Evolutionary conservation across 1,284 basidiomycete species (phyloP).

Genomic region (Quambalaria eucalypti): DNA sequence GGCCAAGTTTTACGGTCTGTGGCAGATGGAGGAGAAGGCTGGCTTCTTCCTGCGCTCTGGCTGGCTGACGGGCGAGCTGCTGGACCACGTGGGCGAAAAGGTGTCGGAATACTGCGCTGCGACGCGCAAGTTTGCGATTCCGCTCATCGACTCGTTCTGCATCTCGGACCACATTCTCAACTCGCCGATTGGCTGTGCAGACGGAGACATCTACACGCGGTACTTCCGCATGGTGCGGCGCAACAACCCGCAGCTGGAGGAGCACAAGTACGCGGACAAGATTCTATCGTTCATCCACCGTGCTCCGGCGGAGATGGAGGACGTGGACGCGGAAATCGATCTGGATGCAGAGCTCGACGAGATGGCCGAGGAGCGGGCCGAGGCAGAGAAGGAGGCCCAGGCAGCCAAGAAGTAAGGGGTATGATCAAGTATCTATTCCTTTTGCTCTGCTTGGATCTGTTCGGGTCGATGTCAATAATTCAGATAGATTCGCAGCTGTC

Average conservation of each 20-base stretch:
- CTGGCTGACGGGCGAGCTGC: constrained; percentile 50
- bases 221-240: constrained; percentile 39
- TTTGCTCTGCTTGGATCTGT: no score
- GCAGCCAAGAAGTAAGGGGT: constrained; percentile 3
- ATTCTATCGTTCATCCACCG: constrained; percentile 54
- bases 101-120: constrained; percentile 52
- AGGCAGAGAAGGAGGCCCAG: constrained; percentile 26
- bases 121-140: constrained; percentile 50
- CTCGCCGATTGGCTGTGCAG: constrained; percentile 51
- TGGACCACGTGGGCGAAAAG: constrained; percentile 49
- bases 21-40: constrained; percentile 56
- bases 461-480: no score
- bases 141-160: constrained; percentile 54
- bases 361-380: constrained; percentile 39
- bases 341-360: constrained; percentile 51
- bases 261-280: constrained; percentile 53
- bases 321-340: constrained; percentile 48
- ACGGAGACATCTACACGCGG: constrained; percentile 42
- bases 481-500: no score
- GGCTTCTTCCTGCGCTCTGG: constrained; percentile 52
- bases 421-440: neutral
- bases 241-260: constrained; percentile 43
- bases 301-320: constrained; percentile 46
- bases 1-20: constrained; percentile 48
- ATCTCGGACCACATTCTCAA: constrained; percentile 56